Evolutionary conservation across 768 basidiomycete genomes (phyloP), one percentile per base, ranked within the genome.

Genomic region (Auricularia cornea): DNA sequence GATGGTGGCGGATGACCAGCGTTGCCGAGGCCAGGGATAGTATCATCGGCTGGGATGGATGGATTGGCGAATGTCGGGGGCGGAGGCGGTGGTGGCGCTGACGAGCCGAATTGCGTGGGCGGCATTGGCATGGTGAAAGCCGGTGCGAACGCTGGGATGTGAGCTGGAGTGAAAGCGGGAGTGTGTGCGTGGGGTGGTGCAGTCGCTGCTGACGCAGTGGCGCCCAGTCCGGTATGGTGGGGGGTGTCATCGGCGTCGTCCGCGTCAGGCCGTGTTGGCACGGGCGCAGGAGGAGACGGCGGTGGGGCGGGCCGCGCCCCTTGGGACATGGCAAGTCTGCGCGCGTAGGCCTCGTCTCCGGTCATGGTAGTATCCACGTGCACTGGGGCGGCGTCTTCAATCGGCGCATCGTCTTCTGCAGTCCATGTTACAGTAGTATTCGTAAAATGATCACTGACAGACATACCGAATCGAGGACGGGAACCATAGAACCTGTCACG

Each of bases 321-420:
- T n/a, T 70, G 64, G 10, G 85, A 85, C 81, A 92, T 77, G n/a
- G 86, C 87, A 12, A 90, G 76, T 14, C 90, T 84, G 48, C 87
- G 84, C 67, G 86, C 85, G 69, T 84, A 92, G 1, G 87, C 89
- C 69, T 90, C 91, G 59, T 92, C 90, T n/a, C 89, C 90, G 2
- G 84, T 84, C 66, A 87, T 75, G 40, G 72, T 75, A 35, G 74
- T 73, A 31, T 83, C 80, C 20, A 62, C 32, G 23, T 40, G 26
- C 0, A 81, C 72, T 3, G 75, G 74, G 23, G 80, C 75, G 20
- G 80, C 38, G 2, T 73, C 64, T 56, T 70, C 72, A 32, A 66
- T 67, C 1, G 60, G 69, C 29, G 66, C 71, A 18, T 82, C 79
- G 40, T 83, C 81, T 41, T 87, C 81, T 5, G 78, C 78, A 60